A percentile compares a stretch with the other conserved stretches of the same genome.
Evolutionary conservation across 805 yeast genomes (phyloP).

Genomic region (Yarrowia divulgata): DNA sequence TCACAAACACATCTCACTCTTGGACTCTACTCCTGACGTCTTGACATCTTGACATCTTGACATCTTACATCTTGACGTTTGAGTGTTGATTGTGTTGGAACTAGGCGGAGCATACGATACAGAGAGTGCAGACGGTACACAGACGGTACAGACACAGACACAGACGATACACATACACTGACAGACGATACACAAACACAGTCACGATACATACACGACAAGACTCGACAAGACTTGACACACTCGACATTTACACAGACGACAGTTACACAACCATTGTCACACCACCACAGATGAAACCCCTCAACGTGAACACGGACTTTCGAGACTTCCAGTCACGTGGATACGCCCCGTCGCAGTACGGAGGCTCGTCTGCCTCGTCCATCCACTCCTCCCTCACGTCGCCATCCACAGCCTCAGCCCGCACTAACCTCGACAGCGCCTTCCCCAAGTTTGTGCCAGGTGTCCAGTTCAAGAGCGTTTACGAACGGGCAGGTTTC

Average conservation of each 20-base stretch:
- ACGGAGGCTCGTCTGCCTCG: constrained; percentile 21
- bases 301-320: constrained; percentile 20
- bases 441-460: constrained; percentile 54
- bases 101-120: too few species aligned
- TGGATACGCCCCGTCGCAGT: neutral
- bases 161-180: neutral
- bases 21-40: constrained; percentile 14
- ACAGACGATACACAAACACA: too few species aligned
- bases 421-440: constrained; percentile 47
- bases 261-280: neutral
- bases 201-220: too few species aligned
- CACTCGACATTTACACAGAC: neutral
- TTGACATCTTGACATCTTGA: neutral
- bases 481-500: constrained; percentile 56
- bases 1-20: neutral
- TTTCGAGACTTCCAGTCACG: neutral
- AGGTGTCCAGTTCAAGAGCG: constrained; percentile 50
- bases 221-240: too few species aligned
- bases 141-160: too few species aligned
- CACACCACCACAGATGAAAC: neutral
- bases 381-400: constrained; percentile 27
- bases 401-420: neutral
- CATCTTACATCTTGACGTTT: too few species aligned
- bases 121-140: too few species aligned
- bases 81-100: too few species aligned